A percentile compares a stretch with the other conserved stretches of the same genome.
These are phyloP conservation scores for Escallonia rubra DNA, from an alignment of 129 eudicot species.

Conservation along the genomic window DNA sequence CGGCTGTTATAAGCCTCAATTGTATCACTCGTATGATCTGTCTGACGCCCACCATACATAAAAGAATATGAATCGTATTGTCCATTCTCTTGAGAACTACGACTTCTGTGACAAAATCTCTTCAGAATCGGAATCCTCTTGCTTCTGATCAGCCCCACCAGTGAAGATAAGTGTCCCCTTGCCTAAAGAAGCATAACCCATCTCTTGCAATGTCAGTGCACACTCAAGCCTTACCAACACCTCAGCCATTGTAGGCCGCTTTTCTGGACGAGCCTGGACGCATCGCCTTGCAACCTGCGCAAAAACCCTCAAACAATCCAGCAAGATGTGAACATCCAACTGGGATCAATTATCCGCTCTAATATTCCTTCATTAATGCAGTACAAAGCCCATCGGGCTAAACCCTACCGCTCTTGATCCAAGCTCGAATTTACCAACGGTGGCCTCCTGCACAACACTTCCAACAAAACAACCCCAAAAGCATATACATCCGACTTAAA, in stretches of 20 bases:
- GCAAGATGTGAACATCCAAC: not conserved
- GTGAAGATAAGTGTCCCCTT: too few species aligned
- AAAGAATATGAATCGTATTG: too few species aligned
- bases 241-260: constrained; percentile 27
- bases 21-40: too few species aligned
- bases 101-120: too few species aligned
- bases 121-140: too few species aligned
- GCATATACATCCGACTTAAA: constrained; percentile 12
- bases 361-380: constrained; percentile 7
- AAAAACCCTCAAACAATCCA: not conserved
- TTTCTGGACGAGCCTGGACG: not conserved
- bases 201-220: constrained; percentile 7
- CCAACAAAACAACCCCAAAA: constrained; percentile 15
- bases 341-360: constrained; percentile 4
- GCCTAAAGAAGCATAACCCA: too few species aligned
- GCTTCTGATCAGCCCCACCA: too few species aligned
- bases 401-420: constrained; percentile 11
- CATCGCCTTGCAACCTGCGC: not conserved
- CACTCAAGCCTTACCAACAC: constrained; percentile 5
- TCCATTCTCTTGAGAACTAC: too few species aligned
- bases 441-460: constrained; percentile 17
- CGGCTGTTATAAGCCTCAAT: too few species aligned
- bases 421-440: not conserved
- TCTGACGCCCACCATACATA: too few species aligned
- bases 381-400: constrained; percentile 21